phyloP scores from a whole-genome alignment of 108 stramenopile genomes.

The Cyclotella kingstonii region DNA sequence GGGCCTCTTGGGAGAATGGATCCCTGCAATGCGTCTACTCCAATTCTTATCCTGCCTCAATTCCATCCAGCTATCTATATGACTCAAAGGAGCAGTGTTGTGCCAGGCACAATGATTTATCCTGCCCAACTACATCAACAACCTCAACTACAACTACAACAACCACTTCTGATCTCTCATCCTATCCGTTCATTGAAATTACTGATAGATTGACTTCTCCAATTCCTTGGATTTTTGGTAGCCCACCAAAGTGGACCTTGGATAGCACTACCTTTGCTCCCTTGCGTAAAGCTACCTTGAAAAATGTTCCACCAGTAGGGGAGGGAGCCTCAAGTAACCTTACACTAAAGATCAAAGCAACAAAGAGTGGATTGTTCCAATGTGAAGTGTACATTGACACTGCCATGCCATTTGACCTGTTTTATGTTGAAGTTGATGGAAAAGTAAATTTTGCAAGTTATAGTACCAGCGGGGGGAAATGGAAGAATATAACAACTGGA shows the following conservation, averaged over 20 bases:
- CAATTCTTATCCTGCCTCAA: too few relatives aligned
- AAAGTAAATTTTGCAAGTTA: not conserved
- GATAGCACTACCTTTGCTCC: not conserved
- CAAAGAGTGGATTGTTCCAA: not conserved
- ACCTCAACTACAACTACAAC: not conserved
- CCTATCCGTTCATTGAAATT: not conserved
- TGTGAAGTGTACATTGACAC: conserved; percentile 5
- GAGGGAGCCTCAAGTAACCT: not conserved
- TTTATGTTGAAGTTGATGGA: not conserved
- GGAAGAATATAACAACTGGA: not conserved
- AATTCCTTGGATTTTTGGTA: conserved; percentile 6
- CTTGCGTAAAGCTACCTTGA: not conserved
- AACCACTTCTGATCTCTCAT: not conserved
- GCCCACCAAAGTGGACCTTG: not conserved
- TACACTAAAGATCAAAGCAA: not conserved
- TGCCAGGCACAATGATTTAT: too few relatives aligned
- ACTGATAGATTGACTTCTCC: not conserved
- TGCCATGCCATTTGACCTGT: conserved; percentile 5
- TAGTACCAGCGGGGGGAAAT: not conserved
- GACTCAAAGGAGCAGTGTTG: not conserved
- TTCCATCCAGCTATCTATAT: too few relatives aligned
- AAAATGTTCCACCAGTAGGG: not conserved
- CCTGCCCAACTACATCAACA: not conserved
- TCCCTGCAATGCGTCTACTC: too few relatives aligned
- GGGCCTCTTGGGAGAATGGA: too few relatives aligned